Evolutionary conservation across 2,329 filamentous ascomycete species (phyloP).

Genomic region (Thyridium curvatum): DNA sequence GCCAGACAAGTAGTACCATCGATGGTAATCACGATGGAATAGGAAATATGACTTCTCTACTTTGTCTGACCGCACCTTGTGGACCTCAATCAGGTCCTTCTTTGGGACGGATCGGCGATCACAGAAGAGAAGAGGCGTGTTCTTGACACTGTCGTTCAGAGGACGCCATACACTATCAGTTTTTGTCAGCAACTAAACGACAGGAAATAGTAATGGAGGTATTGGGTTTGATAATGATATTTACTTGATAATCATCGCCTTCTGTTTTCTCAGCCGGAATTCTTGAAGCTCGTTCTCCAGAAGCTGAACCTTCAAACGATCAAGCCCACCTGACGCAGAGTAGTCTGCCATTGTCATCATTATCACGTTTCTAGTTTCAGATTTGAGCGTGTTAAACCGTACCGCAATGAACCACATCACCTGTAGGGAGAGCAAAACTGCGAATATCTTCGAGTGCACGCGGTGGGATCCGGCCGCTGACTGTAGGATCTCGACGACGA

Average conservation of each 20-base stretch:
- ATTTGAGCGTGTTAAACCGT: no score
- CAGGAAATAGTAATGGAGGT: neutral
- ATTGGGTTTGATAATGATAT: neutral
- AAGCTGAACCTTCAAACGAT: neutral
- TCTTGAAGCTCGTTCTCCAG: neutral
- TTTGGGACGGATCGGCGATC: neutral
- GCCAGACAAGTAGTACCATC: neutral
- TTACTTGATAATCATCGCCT: neutral
- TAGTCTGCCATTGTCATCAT: neutral
- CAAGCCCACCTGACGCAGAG: neutral
- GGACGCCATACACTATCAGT: neutral
- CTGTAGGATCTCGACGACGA: neutral
- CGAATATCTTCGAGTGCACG: constrained; percentile 2
- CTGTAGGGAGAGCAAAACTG: constrained; percentile 1
- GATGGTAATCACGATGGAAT: neutral
- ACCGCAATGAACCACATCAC: constrained; percentile 2
- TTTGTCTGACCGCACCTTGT: neutral
- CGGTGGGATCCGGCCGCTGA: neutral
- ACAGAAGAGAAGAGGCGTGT: constrained; percentile 1
- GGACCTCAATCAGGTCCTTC: neutral
- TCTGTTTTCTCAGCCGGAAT: neutral
- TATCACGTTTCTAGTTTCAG: no score
- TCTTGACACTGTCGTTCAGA: neutral
- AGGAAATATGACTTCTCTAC: neutral
- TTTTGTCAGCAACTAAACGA: neutral